These are phyloP conservation scores for Stevia rebaudiana DNA, from an alignment of 140 eudicot species.

Conservation along the genomic window DNA sequence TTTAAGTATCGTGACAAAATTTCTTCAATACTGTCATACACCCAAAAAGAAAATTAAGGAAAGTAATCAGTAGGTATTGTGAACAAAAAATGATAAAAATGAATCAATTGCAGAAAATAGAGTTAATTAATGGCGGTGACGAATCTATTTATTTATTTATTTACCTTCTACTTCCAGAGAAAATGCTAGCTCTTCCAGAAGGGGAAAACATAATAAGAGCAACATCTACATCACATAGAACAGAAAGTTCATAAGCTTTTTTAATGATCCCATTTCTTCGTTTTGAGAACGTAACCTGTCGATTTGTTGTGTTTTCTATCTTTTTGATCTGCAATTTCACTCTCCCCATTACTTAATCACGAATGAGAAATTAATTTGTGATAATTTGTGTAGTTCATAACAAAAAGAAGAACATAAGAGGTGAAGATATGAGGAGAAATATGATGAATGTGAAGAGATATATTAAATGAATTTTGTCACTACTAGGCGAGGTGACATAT, in stretches of 20 bases:
- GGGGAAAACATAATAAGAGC: conserved; percentile 91
- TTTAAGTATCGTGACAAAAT: conserved; percentile 54
- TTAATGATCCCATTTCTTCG: conserved; percentile 80
- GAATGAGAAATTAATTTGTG: conserved; percentile 3
- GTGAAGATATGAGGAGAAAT: conserved; percentile 21
- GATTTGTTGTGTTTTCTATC: conserved; percentile 75
- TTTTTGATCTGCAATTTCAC: conserved; percentile 82
- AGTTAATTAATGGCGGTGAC: neutral
- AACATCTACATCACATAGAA: conserved; percentile 85
- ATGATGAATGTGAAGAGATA: conserved; percentile 24
- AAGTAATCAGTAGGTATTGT: conserved; percentile 2
- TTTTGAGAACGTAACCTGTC: conserved; percentile 90
- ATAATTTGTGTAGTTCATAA: conserved; percentile 1
- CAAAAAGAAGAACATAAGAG: conserved; percentile 29
- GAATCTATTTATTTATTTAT: conserved; percentile 17
- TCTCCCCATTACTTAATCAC: conserved; percentile 56
- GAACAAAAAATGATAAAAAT: neutral
- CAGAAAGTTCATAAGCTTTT: conserved; percentile 87
- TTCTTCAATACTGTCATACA: conserved; percentile 55
- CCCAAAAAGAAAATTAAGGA: conserved; percentile 14
- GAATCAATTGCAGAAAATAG: neutral
- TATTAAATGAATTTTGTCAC: conserved; percentile 32
- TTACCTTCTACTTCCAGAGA: conserved; percentile 66
- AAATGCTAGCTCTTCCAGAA: conserved; percentile 71
- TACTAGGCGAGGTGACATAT: conserved; percentile 39